phyloP scores from a whole-genome alignment of 2,329 filamentous ascomycete genomes.

The Curvularia lunata region DNA sequence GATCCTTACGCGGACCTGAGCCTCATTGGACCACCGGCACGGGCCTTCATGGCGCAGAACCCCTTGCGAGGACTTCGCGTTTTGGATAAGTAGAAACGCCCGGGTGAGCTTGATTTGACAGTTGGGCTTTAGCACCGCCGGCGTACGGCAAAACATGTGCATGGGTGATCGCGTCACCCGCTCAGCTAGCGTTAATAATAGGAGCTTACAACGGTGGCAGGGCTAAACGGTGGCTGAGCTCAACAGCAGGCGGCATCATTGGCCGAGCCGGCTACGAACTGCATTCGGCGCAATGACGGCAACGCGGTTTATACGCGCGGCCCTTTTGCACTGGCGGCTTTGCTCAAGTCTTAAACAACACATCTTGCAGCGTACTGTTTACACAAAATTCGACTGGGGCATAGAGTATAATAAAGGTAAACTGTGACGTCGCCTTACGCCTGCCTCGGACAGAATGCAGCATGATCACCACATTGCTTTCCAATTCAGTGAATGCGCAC shows the following conservation, averaged over 20 bases:
- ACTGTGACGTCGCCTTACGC: background rate
- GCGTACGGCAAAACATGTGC: constrained; percentile 2
- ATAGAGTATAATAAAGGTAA: background rate
- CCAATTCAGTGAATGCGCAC: background rate
- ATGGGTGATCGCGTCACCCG: constrained; percentile 10
- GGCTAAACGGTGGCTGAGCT: constrained; percentile 4
- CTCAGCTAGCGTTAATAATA: constrained; percentile 13
- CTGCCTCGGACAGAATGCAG: background rate
- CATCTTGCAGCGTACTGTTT: background rate
- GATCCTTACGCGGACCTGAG: constrained; percentile 2
- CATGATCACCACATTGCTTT: background rate
- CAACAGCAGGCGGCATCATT: constrained; percentile 4
- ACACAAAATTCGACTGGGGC: background rate
- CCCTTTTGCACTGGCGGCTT: background rate
- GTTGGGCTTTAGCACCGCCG: background rate
- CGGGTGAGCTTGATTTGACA: background rate
- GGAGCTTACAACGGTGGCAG: constrained; percentile 8
- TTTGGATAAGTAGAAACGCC: constrained; percentile 4
- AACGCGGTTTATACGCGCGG: constrained; percentile 1
- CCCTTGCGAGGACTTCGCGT: background rate
- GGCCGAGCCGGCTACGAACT: background rate
- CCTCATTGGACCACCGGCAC: constrained; percentile 2
- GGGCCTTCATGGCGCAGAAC: background rate
- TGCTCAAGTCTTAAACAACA: background rate
- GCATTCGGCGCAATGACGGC: background rate